Conservation (phyloP, 805 yeast species). For the Metschnikowia cerradonensis region DNA sequence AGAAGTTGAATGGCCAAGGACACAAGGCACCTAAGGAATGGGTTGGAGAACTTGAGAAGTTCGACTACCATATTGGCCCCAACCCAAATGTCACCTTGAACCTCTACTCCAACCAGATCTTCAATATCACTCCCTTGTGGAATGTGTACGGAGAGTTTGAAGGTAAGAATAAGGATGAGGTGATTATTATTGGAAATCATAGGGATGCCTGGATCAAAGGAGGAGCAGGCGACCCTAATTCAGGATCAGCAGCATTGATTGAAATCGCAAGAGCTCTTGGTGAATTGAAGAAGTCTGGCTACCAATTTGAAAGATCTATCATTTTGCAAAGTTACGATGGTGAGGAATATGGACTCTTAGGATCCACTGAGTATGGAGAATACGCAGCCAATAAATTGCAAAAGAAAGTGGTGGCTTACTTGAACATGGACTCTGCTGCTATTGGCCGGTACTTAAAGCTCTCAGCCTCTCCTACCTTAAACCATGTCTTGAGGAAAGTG, state of each 20-base stretch:
- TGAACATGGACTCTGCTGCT: constrained; percentile 65
- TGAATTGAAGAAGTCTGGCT: constrained; percentile 50
- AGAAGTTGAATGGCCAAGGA: constrained; percentile 58
- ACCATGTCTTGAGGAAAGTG: constrained; percentile 42
- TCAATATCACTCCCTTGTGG: constrained; percentile 55
- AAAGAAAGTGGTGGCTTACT: constrained; percentile 56
- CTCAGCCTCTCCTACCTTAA: constrained; percentile 55
- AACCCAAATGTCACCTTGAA: constrained; percentile 40
- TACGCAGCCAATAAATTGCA: constrained; percentile 45
- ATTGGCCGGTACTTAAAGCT: constrained; percentile 48
- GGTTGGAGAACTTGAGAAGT: constrained; percentile 36
- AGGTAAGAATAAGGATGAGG: constrained; percentile 51
- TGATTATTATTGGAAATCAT: constrained; percentile 68
- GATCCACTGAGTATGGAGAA: constrained; percentile 78
- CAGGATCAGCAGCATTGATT: constrained; percentile 62
- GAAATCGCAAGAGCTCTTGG: constrained; percentile 62
- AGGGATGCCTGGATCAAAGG: constrained; percentile 80
- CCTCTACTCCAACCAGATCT: constrained; percentile 58
- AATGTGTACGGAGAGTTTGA: constrained; percentile 60
- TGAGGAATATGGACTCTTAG: constrained; percentile 67
- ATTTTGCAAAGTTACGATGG: constrained; percentile 80
- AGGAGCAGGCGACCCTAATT: constrained; percentile 77
- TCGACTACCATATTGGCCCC: constrained; percentile 54
- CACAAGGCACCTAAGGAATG: constrained; percentile 39
- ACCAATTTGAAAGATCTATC: constrained; percentile 72